Evolutionary conservation across 2,329 filamentous ascomycete species (phyloP), one percentile per base, ranked within the genome.

Genomic region (Magnaporthiopsis rhizophila): DNA sequence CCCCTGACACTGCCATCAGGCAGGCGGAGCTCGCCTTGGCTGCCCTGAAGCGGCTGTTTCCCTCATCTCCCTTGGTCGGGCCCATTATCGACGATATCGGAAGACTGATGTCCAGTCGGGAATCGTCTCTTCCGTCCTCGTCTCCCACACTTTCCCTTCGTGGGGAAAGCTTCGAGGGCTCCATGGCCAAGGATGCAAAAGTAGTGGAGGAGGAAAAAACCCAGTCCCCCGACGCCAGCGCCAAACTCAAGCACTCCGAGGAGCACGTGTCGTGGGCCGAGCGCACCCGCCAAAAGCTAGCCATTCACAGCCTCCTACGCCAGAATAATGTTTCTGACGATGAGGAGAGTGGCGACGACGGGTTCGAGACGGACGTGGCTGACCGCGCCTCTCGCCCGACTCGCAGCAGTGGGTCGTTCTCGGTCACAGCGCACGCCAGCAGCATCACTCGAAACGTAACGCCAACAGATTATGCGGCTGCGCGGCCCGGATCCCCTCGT

Each of bases 251-350:
- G 45, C 5, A 53, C 18, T 11, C 45, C 7, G 66, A 68, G 58
- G 58, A 65, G 28, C 68, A 67, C 32, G 65, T 69, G 3, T 70
- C 69, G 8, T 63, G 66, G 24, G 69, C 66, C 5, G 71, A 69
- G n/a, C 67, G 65, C 13, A 66, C 66, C 11, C 64, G 69, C 34
- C 66, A 71, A 62, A 62, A 68, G 38, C 66, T 74, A 30, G 71
- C 71, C 2, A 69, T 73, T 12, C 72, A 74, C 60, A 74, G 72
- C 53, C 67, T 73, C 3, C 65, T 74, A 9, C 65, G 69, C 2
- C 69, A 69, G 50, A 70, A 68, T 9, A 66, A 67, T 11, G 72
- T 73, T 62, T 69, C 67, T 18, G 69, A 72, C 36, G 67, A 65
- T 3, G 69, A 70, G 15, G 72, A n/a, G 4, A 53, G 21, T 6